A percentile compares a stretch with the other conserved stretches of the same genome.
phyloP scores from a whole-genome alignment of 2,329 filamentous ascomycete genomes.

The Didymella segeticola region DNA sequence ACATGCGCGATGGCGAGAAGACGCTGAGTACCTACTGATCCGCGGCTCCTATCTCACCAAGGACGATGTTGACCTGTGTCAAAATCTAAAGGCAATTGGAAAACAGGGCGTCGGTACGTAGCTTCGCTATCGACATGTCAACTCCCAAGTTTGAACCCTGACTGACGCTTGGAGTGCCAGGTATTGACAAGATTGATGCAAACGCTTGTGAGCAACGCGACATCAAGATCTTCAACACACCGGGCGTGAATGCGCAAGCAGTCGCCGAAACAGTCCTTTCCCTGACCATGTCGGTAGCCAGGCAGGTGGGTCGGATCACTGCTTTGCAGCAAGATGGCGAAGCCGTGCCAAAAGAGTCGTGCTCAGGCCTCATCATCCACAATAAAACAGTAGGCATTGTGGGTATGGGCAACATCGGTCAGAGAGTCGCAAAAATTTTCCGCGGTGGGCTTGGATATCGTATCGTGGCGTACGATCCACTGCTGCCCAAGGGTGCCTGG shows the following conservation, averaged over 20 bases:
- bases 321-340: conserved; percentile 43
- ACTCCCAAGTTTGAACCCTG: background rate
- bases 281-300: conserved; percentile 44
- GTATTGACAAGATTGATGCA: conserved; percentile 54
- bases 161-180: conserved; percentile 14
- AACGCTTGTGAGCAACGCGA: conserved; percentile 48
- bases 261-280: conserved; percentile 52
- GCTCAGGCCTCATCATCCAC: conserved; percentile 49
- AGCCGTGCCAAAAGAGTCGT: conserved; percentile 50
- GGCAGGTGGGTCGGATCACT: conserved; percentile 31
- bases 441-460: conserved; percentile 8
- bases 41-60: conserved; percentile 48
- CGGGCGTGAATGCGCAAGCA: conserved; percentile 54
- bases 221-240: conserved; percentile 58
- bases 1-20: conserved; percentile 50
- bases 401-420: conserved; percentile 53
- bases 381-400: conserved; percentile 57
- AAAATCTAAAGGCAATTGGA: conserved; percentile 52
- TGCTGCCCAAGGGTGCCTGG: conserved; percentile 53
- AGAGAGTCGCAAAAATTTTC: conserved; percentile 25
- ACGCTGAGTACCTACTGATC: conserved; percentile 52
- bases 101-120: conserved; percentile 56
- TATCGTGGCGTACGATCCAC: conserved; percentile 37
- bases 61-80: conserved; percentile 48
- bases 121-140: too few species aligned